These are phyloP conservation scores for Talaromyces nanjingensis DNA, from an alignment of 495 filamentous ascomycete genomes.

Conservation along the genomic window DNA sequence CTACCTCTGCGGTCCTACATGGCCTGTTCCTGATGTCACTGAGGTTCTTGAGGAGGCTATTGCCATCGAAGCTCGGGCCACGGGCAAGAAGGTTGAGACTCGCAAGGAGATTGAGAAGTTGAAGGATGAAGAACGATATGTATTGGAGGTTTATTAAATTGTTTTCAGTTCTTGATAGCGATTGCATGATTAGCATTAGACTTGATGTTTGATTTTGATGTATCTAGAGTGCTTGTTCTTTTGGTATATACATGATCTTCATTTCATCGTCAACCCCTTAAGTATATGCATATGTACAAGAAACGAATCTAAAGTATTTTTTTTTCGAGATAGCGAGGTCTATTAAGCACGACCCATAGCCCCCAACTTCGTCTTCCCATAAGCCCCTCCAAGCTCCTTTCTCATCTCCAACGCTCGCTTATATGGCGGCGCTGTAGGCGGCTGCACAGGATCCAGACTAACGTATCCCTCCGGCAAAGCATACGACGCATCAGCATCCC, in stretches of 20 bases:
- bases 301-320: background rate
- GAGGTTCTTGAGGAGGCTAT: conserved; percentile 91
- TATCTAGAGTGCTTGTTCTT: background rate
- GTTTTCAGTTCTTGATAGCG: background rate
- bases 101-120: conserved; percentile 90
- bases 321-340: background rate
- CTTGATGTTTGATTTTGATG: background rate
- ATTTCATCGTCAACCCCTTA: background rate
- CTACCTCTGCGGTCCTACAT: conserved; percentile 95
- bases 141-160: conserved; percentile 85
- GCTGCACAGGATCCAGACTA: conserved; percentile 88
- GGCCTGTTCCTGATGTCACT: conserved; percentile 98
- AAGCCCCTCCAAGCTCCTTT: conserved; percentile 66
- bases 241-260: background rate
- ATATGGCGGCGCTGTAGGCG: conserved; percentile 92
- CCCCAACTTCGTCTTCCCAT: conserved; percentile 65
- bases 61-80: conserved; percentile 58
- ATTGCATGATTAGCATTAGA: conserved; percentile 2
- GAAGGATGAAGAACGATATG: conserved; percentile 91
- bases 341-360: conserved; percentile 18
- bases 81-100: conserved; percentile 75
- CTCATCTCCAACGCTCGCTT: conserved; percentile 82
- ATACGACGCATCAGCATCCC: conserved; percentile 92
- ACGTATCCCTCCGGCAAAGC: conserved; percentile 69
- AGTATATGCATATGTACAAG: background rate